Evolutionary conservation across 495 filamentous ascomycete genomes (phyloP).

Genomic region (Trichoderma reesei): DNA sequence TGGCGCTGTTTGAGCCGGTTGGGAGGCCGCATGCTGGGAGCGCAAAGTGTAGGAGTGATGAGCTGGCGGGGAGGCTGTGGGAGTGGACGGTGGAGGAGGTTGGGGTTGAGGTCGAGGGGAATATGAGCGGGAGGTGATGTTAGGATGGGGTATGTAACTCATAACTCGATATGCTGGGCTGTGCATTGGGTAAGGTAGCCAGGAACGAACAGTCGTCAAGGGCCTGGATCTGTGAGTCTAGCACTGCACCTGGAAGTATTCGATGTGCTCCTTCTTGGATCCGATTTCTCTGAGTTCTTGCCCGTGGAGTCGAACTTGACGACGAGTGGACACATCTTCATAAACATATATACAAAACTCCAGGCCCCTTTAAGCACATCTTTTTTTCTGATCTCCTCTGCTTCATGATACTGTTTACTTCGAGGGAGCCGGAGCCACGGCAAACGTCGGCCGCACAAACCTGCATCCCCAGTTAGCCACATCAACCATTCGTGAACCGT

Average conservation of each 20-base stretch:
- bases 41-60: not conserved
- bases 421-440: constrained; percentile 45
- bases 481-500: not conserved
- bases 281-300: not conserved
- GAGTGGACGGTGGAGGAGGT: constrained; percentile 11
- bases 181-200: no score
- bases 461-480: constrained; percentile 24
- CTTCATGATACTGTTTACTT: constrained; percentile 30
- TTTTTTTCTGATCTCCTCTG: not conserved
- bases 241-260: not conserved
- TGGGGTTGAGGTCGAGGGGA: not conserved
- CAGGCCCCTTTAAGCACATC: not conserved
- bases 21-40: constrained; percentile 5
- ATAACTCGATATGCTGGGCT: no score
- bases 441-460: constrained; percentile 64
- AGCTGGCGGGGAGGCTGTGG: constrained; percentile 8
- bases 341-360: constrained; percentile 7
- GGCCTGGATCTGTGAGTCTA: not conserved
- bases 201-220: not conserved
- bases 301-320: not conserved
- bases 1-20: constrained; percentile 9
- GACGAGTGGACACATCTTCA: not conserved
- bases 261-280: not conserved
- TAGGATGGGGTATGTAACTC: no score
- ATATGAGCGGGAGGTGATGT: no score